Percentiles rank a stretch among this genome's conserved stretches.
These are phyloP conservation scores for Aspergillus campestris DNA, from an alignment of 495 filamentous ascomycete genomes.

Conservation along the genomic window DNA sequence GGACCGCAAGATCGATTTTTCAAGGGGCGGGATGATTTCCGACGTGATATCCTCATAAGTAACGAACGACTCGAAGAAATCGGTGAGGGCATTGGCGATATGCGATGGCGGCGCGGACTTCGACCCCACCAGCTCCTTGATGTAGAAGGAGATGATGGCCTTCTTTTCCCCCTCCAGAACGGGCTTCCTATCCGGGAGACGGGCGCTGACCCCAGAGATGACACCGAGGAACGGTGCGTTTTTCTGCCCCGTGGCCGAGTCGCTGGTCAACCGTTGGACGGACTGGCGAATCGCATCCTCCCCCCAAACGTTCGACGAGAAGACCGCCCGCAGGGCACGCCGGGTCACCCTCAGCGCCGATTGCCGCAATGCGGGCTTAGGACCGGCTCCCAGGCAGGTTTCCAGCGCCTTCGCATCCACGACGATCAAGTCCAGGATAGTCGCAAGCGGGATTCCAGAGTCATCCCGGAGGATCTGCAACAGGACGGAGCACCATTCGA, in stretches of 20 bases:
- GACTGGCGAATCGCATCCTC: constrained; percentile 53
- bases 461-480: constrained; percentile 51
- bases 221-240: constrained; percentile 75
- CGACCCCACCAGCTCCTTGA: constrained; percentile 77
- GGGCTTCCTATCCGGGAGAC: constrained; percentile 49
- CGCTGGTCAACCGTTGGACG: constrained; percentile 57
- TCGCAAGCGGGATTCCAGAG: constrained; percentile 51
- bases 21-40: constrained; percentile 70
- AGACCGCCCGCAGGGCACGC: constrained; percentile 62
- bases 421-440: constrained; percentile 53
- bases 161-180: constrained; percentile 57
- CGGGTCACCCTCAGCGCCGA: constrained; percentile 66
- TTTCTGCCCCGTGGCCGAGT: constrained; percentile 48
- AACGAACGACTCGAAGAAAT: constrained; percentile 77
- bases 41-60: constrained; percentile 64
- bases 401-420: constrained; percentile 64
- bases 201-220: constrained; percentile 74
- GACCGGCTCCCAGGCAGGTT: constrained; percentile 56
- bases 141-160: constrained; percentile 69
- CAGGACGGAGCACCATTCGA: constrained; percentile 79
- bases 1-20: constrained; percentile 79
- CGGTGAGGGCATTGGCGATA: constrained; percentile 61
- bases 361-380: constrained; percentile 49
- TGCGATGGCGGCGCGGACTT: constrained; percentile 60
- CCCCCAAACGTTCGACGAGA: constrained; percentile 47